Base-by-base conservation (phyloP, 2,329 filamentous ascomycete genomes). In the Alternaria alternata region DNA sequence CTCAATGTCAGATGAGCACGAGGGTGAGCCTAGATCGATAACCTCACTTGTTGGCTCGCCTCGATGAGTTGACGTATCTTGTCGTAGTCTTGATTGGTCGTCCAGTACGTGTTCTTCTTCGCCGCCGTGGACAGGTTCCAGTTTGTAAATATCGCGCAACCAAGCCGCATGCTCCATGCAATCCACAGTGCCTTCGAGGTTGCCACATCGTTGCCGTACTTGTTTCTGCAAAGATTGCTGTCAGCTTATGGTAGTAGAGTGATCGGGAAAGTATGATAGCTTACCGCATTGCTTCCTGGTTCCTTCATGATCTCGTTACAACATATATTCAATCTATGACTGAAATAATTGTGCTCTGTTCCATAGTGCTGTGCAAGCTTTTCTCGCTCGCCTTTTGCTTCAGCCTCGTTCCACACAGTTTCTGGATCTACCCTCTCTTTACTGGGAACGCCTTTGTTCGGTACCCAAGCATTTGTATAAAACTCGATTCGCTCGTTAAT, bases 121-220 rank as follows among this genome's bases (percentile, higher is more conserved):
- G 5, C 48, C 53, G 30, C 34, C 28, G 11, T 24, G 20, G 32
- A 57, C 47, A 14, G 59, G 56, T 14, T 57, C 49, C 32, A 62
- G 14, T 18, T 59, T 54, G 60, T 73, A 75, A 8, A 75, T 65
- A 2, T 48, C 46, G 7, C 32, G 34, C 28, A 80, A 81, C 82
- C 83, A 87, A 28, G 72, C 69, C 8, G 83, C 74, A 39, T 86
- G 76, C 68, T 89, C 81, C 49, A 86, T 85, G 55, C 90, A 85
- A 36, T 86, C 84, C 1, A 97, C 78, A 4, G 84, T 92, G 5
- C 82, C 80, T 60, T 94, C 88, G 55, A 96, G 79, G 36, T 80
- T 84, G 11, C 79, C 77, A 49, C 88, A 88, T 67, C 88, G 86
- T 6, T 77, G 79, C 26, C 81, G 78, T 14, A 95, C 72, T 14